phyloP scores from a whole-genome alignment of 1,284 basidiomycete species.

The Bjerkandera adusta region DNA sequence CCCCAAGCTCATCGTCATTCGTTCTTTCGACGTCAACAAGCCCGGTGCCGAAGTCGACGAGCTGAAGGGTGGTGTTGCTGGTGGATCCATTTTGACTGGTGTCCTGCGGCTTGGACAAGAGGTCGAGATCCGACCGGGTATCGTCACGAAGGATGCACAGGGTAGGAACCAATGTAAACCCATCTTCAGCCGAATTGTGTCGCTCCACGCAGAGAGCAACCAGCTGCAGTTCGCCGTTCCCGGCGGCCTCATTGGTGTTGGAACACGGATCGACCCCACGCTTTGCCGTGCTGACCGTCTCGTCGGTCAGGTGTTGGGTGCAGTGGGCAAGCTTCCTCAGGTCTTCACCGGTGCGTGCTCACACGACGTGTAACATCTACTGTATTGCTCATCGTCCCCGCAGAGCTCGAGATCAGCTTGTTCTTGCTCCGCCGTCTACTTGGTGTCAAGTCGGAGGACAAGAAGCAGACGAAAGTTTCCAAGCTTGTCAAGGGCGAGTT shows the following conservation, averaged over 20 bases:
- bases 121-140: conserved; percentile 96
- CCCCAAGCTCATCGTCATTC: conserved; percentile 95
- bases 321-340: conserved; percentile 89
- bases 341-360: conserved; percentile 82
- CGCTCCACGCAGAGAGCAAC: conserved; percentile 94
- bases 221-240: conserved; percentile 94
- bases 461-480: conserved; percentile 95
- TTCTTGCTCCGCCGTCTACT: conserved; percentile 93
- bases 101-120: conserved; percentile 91
- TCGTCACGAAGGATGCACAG: conserved; percentile 93
- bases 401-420: conserved; percentile 87
- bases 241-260: conserved; percentile 97
- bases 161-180: conserved; percentile 93
- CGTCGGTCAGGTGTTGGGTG: conserved; percentile 94
- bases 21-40: conserved; percentile 99
- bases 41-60: conserved; percentile 97
- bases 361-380: neutral
- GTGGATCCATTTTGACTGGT: conserved; percentile 93
- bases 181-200: conserved; percentile 90
- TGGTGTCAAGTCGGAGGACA: conserved; percentile 98
- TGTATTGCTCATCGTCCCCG: conserved; percentile 1
- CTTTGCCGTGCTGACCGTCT: conserved; percentile 96
- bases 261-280: conserved; percentile 95
- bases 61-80: conserved; percentile 96
- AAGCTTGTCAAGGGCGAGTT: conserved; percentile 95